These are phyloP conservation scores for Penicillium antarcticum DNA, from an alignment of 495 filamentous ascomycete genomes.

Conservation along the genomic window DNA sequence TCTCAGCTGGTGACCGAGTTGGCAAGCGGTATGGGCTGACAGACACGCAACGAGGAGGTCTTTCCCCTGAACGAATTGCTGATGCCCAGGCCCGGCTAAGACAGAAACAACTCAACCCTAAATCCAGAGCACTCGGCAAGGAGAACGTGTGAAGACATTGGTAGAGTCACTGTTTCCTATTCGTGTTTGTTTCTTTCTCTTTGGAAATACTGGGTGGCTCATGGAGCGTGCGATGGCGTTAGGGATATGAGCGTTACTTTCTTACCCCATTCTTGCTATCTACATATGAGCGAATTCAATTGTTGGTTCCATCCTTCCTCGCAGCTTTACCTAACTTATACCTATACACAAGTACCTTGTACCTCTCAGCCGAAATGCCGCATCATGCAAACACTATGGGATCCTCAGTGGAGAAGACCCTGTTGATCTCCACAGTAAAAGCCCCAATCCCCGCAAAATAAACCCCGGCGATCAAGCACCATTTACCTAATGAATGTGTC, in stretches of 20 bases:
- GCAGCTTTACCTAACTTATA: too few relatives aligned
- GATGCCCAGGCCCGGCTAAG: slow-evolving; percentile 64
- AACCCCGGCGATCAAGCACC: neutral
- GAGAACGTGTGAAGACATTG: slow-evolving; percentile 17
- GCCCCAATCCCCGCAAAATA: neutral
- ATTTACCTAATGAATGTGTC: neutral
- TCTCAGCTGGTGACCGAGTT: slow-evolving; percentile 33
- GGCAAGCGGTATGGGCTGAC: slow-evolving; percentile 31
- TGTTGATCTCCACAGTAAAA: neutral
- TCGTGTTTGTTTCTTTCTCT: neutral
- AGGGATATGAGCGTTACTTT: neutral
- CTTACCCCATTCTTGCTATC: neutral
- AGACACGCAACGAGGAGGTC: slow-evolving; percentile 33
- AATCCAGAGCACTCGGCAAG: slow-evolving; percentile 26
- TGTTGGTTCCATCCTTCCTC: neutral
- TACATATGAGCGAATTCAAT: neutral
- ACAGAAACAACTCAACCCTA: slow-evolving; percentile 43
- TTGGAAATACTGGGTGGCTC: slow-evolving; percentile 1
- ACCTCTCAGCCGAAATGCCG: too few relatives aligned
- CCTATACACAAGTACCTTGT: too few relatives aligned
- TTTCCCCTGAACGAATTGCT: slow-evolving; percentile 57
- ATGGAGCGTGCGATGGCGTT: neutral
- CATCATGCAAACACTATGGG: neutral
- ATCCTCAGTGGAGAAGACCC: neutral
- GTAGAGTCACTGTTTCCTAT: neutral